Percentiles rank a stretch among this genome's conserved stretches.
phyloP scores from a whole-genome alignment of 2,329 filamentous ascomycete species.

The Calonectria pauciramosa region DNA sequence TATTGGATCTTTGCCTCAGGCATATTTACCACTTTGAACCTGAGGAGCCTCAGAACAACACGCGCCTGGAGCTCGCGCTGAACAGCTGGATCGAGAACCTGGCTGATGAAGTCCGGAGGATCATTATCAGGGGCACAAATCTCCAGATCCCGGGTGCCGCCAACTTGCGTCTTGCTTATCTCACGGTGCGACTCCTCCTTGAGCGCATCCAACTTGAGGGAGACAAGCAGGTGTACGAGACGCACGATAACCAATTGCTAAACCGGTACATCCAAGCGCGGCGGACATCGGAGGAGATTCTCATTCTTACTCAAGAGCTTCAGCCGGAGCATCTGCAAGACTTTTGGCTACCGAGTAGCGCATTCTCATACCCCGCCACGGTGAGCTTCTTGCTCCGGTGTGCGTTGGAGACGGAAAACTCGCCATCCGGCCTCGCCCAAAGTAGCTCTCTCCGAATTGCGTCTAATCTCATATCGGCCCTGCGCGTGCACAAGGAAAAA shows the following conservation, averaged over 20 bases:
- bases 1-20: conserved; percentile 48
- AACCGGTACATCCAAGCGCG: conserved; percentile 58
- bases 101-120: conserved; percentile 51
- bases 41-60: conserved; percentile 41
- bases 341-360: conserved; percentile 64
- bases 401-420: conserved; percentile 59
- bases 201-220: conserved; percentile 62
- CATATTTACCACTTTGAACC: conserved; percentile 54
- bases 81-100: conserved; percentile 61
- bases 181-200: conserved; percentile 62
- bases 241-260: conserved; percentile 40
- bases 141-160: conserved; percentile 59
- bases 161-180: conserved; percentile 65
- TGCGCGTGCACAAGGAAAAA: conserved; percentile 55
- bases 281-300: conserved; percentile 62
- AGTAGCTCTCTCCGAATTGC: conserved; percentile 59
- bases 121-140: conserved; percentile 58
- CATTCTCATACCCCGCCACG: conserved; percentile 63
- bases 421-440: conserved; percentile 50
- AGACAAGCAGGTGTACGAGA: conserved; percentile 46
- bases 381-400: conserved; percentile 65
- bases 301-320: conserved; percentile 62
- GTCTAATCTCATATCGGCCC: conserved; percentile 54
- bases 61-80: conserved; percentile 54
- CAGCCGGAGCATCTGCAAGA: conserved; percentile 58